phyloP scores from a whole-genome alignment of 2,329 filamentous ascomycete species.

The Pestalotiopsis sp. region DNA sequence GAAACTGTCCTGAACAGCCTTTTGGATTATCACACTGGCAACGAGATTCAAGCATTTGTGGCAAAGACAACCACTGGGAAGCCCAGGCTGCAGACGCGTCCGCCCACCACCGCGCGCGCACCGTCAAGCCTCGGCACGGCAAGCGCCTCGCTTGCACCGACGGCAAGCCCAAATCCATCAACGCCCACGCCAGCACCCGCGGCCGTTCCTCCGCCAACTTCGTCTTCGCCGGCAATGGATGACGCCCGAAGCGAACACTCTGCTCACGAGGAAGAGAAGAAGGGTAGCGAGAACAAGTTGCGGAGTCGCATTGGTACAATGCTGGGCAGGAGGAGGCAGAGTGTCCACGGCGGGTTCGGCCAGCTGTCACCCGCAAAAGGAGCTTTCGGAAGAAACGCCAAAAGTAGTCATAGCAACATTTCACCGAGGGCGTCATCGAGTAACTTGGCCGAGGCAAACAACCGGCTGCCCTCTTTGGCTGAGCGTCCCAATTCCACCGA shows the following conservation, averaged over 20 bases:
- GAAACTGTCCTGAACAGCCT: constrained; percentile 81
- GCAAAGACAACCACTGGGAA: constrained; percentile 46
- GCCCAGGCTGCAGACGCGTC: constrained; percentile 45
- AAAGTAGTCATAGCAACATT: constrained; percentile 62
- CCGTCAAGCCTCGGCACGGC: constrained; percentile 38
- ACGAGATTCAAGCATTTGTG: constrained; percentile 80
- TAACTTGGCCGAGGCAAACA: constrained; percentile 57
- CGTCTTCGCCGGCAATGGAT: constrained; percentile 20
- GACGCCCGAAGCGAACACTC: constrained; percentile 51
- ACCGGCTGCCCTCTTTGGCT: constrained; percentile 57
- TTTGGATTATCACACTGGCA: constrained; percentile 82
- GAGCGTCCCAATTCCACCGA: constrained; percentile 54
- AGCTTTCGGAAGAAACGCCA: constrained; percentile 63
- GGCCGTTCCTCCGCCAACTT: neutral
- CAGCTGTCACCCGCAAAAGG: constrained; percentile 59
- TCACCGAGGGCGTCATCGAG: constrained; percentile 63
- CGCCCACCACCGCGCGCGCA: constrained; percentile 39
- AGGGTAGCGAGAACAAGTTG: constrained; percentile 54
- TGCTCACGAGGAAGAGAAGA: constrained; percentile 41
- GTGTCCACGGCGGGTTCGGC: constrained; percentile 64
- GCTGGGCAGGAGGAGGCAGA: constrained; percentile 67
- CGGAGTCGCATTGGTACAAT: constrained; percentile 71
- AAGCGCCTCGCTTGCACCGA: constrained; percentile 30
- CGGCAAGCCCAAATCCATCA: constrained; percentile 24
- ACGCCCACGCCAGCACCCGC: neutral